Evolutionary conservation across 2,329 filamentous ascomycete genomes (phyloP).

Genomic region (Dothideomycetes sp.): DNA sequence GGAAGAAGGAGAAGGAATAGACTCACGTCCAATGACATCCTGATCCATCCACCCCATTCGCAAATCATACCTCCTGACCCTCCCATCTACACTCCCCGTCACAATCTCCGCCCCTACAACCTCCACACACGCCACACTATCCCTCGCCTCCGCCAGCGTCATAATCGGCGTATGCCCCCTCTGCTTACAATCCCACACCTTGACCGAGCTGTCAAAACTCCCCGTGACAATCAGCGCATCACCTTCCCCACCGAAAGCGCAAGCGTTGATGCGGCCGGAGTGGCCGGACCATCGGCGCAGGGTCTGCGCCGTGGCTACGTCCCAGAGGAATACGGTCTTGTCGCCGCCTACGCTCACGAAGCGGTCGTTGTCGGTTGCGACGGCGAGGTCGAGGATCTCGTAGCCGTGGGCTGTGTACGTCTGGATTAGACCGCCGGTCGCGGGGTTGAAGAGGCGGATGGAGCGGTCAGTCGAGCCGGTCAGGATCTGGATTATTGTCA

Average conservation of each 20-base stretch:
- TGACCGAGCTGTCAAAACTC: slow-evolving; percentile 64
- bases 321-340: slow-evolving; percentile 86
- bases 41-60: slow-evolving; percentile 59
- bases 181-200: slow-evolving; percentile 60
- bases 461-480: slow-evolving; percentile 77
- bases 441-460: slow-evolving; percentile 77
- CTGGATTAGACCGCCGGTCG: slow-evolving; percentile 55
- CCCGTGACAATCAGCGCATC: slow-evolving; percentile 63
- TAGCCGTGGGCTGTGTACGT: slow-evolving; percentile 86
- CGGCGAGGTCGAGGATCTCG: slow-evolving; percentile 71
- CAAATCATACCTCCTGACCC: slow-evolving; percentile 72
- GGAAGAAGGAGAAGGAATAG: neutral
- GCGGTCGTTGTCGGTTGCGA: slow-evolving; percentile 63
- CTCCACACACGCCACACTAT: slow-evolving; percentile 45
- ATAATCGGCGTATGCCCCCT: slow-evolving; percentile 54
- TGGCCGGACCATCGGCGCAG: slow-evolving; percentile 59
- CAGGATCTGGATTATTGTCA: slow-evolving; percentile 40
- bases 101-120: slow-evolving; percentile 45
- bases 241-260: slow-evolving; percentile 65
- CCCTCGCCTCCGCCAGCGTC: slow-evolving; percentile 60
- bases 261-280: slow-evolving; percentile 63
- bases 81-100: slow-evolving; percentile 72
- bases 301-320: slow-evolving; percentile 72
- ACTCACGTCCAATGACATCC: slow-evolving; percentile 54
- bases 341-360: slow-evolving; percentile 88